Percentiles rank a stretch among this genome's conserved stretches.
phyloP scores from a whole-genome alignment of 2,329 filamentous ascomycete species.

The Aspergillus felis region DNA sequence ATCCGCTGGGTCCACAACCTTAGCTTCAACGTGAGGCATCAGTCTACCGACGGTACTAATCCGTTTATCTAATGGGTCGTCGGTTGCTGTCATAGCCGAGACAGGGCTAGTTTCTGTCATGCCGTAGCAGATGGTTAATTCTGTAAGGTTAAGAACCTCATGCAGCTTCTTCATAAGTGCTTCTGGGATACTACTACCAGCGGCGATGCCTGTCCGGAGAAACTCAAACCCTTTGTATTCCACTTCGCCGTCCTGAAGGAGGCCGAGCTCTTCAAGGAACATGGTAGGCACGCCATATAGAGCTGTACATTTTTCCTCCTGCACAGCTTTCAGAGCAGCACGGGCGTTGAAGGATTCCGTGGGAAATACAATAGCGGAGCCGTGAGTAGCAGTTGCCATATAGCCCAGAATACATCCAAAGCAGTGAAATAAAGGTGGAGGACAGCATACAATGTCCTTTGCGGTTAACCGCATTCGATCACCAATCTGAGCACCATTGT shows the following conservation, averaged over 20 bases:
- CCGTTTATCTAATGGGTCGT: conserved; percentile 69
- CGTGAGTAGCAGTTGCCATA: conserved; percentile 85
- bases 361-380: conserved; percentile 78
- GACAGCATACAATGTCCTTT: conserved; percentile 64
- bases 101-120: conserved; percentile 84
- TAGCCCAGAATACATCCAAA: conserved; percentile 92
- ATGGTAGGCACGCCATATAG: conserved; percentile 93
- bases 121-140: conserved; percentile 91
- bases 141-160: conserved; percentile 67
- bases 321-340: conserved; percentile 63
- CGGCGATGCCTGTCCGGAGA: conserved; percentile 85
- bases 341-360: conserved; percentile 79
- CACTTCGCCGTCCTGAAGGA: conserved; percentile 56
- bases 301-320: conserved; percentile 60
- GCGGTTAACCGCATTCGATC: conserved; percentile 75
- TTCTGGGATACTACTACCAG: conserved; percentile 79
- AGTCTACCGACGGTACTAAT: conserved; percentile 73
- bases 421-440: conserved; percentile 62
- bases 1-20: conserved; percentile 71
- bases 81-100: conserved; percentile 72
- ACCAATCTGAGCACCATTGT: conserved; percentile 84
- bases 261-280: conserved; percentile 83
- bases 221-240: conserved; percentile 55
- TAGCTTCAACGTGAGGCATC: conserved; percentile 75
- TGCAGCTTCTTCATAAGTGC: conserved; percentile 67